Evolutionary conservation across 192 early-diverging fungal genomes (phyloP).

Genomic region (Coemansia sp.): DNA sequence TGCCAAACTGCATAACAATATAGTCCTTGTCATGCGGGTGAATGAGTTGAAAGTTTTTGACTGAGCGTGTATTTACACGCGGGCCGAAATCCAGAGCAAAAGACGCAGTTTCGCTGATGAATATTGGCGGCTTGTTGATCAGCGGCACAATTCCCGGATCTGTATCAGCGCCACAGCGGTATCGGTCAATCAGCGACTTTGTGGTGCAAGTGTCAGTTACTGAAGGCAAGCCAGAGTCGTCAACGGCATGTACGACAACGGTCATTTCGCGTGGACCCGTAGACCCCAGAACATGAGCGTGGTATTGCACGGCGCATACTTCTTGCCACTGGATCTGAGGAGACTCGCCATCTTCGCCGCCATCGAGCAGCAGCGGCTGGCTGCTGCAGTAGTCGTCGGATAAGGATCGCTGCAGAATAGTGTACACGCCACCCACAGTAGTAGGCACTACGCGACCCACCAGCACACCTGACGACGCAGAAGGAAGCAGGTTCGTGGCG

Average conservation of each 20-base stretch:
- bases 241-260: constrained; percentile 63
- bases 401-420: constrained; percentile 63
- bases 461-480: not conserved
- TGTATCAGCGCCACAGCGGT: constrained; percentile 8
- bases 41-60: constrained; percentile 98
- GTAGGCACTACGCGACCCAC: constrained; percentile 63
- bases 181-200: constrained; percentile 7
- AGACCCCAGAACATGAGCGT: constrained; percentile 85
- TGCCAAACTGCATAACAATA: constrained; percentile 94
- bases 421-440: constrained; percentile 84
- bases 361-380: too few relatives aligned
- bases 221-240: not conserved
- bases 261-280: constrained; percentile 95
- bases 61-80: constrained; percentile 84
- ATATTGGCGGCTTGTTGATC: constrained; percentile 93
- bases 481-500: too few relatives aligned
- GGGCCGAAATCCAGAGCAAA: constrained; percentile 96
- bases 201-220: not conserved
- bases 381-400: constrained; percentile 41
- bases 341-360: too few relatives aligned
- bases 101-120: constrained; percentile 86
- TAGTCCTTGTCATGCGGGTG: constrained; percentile 93
- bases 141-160: constrained; percentile 72
- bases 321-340: constrained; percentile 10
- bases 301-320: constrained; percentile 70